A percentile compares a stretch with the other conserved stretches of the same genome.
These are phyloP conservation scores for Boletus speciosus DNA, from an alignment of 768 basidiomycete species.

Conservation along the genomic window DNA sequence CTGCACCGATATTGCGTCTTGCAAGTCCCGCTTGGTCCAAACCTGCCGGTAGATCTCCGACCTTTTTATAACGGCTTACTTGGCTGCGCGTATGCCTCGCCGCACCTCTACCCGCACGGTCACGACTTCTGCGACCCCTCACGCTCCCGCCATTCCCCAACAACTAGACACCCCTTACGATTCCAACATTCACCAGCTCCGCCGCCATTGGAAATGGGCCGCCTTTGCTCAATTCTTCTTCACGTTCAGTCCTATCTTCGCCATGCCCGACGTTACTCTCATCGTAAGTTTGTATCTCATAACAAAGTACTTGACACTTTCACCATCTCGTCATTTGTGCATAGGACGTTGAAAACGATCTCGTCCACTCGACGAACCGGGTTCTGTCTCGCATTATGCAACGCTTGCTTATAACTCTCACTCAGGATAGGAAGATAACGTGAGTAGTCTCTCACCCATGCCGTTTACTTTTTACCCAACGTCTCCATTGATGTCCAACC, in stretches of 20 bases:
- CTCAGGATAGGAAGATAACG: conserved; percentile 79
- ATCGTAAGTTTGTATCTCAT: conserved; percentile 40
- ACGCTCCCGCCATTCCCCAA: conserved; percentile 25
- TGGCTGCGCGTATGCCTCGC: conserved; percentile 53
- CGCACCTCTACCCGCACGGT: conserved; percentile 44
- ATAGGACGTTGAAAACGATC: conserved; percentile 79
- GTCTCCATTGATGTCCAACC: conserved; percentile 14
- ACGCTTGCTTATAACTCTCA: conserved; percentile 66
- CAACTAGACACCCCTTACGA: conserved; percentile 29
- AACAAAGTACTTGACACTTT: neutral
- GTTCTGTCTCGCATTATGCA: conserved; percentile 74
- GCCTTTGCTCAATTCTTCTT: conserved; percentile 87
- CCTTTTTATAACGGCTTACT: conserved; percentile 34
- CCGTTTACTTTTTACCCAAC: conserved; percentile 14
- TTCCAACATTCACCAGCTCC: conserved; percentile 49
- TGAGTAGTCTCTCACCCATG: conserved; percentile 38
- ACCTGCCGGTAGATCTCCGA: conserved; percentile 35
- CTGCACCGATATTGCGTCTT: conserved; percentile 15
- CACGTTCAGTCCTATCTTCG: conserved; percentile 74
- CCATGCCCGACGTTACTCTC: conserved; percentile 67
- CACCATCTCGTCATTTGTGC: conserved; percentile 11
- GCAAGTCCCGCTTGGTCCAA: conserved; percentile 21
- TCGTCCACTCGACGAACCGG: conserved; percentile 53
- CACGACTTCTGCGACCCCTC: conserved; percentile 31
- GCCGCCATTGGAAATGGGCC: conserved; percentile 90